Evolutionary conservation across 768 basidiomycete species (phyloP).

Genomic region (Boletus sp.): DNA sequence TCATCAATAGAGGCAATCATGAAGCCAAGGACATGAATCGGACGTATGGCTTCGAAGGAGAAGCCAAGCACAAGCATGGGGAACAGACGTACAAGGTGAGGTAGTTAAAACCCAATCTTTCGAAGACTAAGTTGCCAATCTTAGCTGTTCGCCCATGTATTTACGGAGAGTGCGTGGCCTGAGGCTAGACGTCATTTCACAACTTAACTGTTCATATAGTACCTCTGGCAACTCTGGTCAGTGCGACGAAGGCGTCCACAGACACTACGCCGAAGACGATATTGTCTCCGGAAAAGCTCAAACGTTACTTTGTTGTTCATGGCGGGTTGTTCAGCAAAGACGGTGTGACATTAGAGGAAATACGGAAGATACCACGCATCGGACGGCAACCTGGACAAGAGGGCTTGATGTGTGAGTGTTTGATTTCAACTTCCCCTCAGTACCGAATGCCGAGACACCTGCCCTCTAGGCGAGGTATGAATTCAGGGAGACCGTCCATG

Average conservation of each 20-base stretch:
- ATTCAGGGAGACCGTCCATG: not conserved
- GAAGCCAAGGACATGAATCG: slow-evolving; percentile 98
- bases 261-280: slow-evolving; percentile 50
- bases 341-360: slow-evolving; percentile 90
- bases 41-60: slow-evolving; percentile 92
- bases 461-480: slow-evolving; percentile 58
- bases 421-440: slow-evolving; percentile 1
- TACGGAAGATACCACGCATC: slow-evolving; percentile 83
- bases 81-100: slow-evolving; percentile 89
- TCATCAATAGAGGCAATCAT: slow-evolving; percentile 95
- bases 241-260: slow-evolving; percentile 60
- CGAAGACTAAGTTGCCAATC: slow-evolving; percentile 3
- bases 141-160: slow-evolving; percentile 90
- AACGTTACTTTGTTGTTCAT: slow-evolving; percentile 93
- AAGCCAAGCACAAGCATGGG: slow-evolving; percentile 95
- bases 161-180: slow-evolving; percentile 70
- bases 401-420: slow-evolving; percentile 84
- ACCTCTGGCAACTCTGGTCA: slow-evolving; percentile 84
- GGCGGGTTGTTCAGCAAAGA: slow-evolving; percentile 97
- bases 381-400: slow-evolving; percentile 92
- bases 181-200: not conserved
- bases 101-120: not conserved
- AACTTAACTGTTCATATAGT: slow-evolving; percentile 48
- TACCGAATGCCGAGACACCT: slow-evolving; percentile 6
- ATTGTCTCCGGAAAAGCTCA: slow-evolving; percentile 76